Percentiles rank a stretch among this genome's conserved stretches.
Evolutionary conservation across 352 stramenopile species (phyloP).

Genomic region (Thraustochytrium aureum): DNA sequence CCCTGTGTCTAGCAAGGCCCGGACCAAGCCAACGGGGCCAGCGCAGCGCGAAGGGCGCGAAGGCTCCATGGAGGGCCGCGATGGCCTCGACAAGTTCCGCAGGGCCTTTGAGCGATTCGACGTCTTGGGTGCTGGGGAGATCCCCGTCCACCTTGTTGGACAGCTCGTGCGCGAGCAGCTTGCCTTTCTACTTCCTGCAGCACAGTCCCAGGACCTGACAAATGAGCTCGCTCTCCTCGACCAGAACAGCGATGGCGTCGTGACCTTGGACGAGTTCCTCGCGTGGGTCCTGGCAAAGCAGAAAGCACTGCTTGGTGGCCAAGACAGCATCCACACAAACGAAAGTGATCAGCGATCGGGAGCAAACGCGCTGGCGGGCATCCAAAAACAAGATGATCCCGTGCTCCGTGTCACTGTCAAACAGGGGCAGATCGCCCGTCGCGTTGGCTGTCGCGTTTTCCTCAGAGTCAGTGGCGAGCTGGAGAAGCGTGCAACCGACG

Average conservation of each 20-base stretch:
- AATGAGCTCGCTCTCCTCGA: slow-evolving; percentile 26
- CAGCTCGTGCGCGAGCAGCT: slow-evolving; percentile 43
- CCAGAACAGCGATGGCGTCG: slow-evolving; percentile 8
- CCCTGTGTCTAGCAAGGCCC: neutral
- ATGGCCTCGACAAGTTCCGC: neutral
- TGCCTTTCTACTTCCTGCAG: slow-evolving; percentile 16
- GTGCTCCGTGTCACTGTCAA: too few species aligned
- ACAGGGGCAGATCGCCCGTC: too few species aligned
- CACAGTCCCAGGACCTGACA: neutral
- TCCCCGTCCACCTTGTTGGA: neutral
- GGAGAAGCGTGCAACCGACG: neutral
- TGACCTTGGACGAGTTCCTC: slow-evolving; percentile 30
- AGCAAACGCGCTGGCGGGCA: too few species aligned
- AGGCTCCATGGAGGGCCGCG: neutral
- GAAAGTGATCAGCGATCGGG: too few species aligned
- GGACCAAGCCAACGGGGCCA: neutral
- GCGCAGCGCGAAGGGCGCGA: too few species aligned
- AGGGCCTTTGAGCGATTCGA: slow-evolving; percentile 31
- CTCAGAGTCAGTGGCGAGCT: too few species aligned
- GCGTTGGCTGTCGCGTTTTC: too few species aligned
- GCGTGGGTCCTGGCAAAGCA: slow-evolving; percentile 25
- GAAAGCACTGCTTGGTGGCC: neutral
- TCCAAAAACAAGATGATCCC: too few species aligned
- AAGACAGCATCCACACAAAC: too few species aligned
- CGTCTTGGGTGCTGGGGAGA: neutral